A percentile compares a stretch with the other conserved stretches of the same genome.
Evolutionary conservation across 768 basidiomycete genomes (phyloP).

Genomic region (Brasilioporus rufonigricans): DNA sequence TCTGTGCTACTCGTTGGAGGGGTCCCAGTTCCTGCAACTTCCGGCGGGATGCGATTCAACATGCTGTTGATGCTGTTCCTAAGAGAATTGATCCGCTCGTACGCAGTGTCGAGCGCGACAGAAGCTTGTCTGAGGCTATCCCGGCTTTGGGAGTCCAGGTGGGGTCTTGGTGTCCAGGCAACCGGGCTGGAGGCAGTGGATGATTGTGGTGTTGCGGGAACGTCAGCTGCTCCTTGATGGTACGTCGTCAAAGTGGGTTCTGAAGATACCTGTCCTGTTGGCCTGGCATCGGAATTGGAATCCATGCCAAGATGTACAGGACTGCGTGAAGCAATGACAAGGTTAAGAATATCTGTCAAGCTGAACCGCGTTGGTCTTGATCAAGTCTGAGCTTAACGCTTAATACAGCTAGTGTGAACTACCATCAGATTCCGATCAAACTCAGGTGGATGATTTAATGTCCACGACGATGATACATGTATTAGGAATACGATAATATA

Average conservation of each 20-base stretch:
- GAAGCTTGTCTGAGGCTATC: conserved; percentile 49
- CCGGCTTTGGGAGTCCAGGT: conserved; percentile 28
- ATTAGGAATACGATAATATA: conserved; percentile 11
- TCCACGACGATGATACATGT: conserved; percentile 8
- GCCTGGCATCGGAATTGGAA: conserved; percentile 8
- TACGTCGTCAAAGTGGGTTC: conserved; percentile 14
- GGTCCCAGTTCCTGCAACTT: conserved; percentile 13
- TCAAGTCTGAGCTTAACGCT: background rate
- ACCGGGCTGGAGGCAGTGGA: conserved; percentile 6
- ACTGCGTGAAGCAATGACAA: background rate
- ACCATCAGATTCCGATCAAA: too few relatives aligned
- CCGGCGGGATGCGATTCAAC: conserved; percentile 39
- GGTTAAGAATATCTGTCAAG: background rate
- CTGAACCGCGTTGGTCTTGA: background rate
- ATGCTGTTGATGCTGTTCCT: conserved; percentile 49
- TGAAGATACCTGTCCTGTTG: conserved; percentile 10
- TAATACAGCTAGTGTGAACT: too few relatives aligned
- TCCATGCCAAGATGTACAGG: conserved; percentile 18
- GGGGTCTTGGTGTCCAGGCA: conserved; percentile 13
- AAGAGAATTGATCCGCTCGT: conserved; percentile 53
- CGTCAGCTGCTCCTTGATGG: conserved; percentile 13
- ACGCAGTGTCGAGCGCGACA: conserved; percentile 52
- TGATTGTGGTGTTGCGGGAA: conserved; percentile 4
- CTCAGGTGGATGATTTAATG: too few relatives aligned
- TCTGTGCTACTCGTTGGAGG: background rate